These are phyloP conservation scores for Pythium grandisporangium DNA, from an alignment of 352 stramenopile genomes.

Conservation along the genomic window DNA sequence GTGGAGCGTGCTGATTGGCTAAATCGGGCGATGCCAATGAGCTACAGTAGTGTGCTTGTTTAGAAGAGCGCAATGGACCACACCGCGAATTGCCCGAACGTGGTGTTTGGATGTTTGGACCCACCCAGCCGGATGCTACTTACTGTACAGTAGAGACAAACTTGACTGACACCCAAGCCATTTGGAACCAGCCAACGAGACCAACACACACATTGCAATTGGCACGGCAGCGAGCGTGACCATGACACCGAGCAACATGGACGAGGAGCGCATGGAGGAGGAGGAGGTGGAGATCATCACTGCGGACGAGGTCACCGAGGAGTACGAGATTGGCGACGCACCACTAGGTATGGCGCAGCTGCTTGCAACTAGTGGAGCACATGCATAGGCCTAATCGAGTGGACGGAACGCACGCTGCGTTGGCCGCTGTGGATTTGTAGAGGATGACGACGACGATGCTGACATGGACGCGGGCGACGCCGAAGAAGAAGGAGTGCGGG, in stretches of 20 bases:
- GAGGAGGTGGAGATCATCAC: slow-evolving; percentile 81
- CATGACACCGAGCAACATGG: slow-evolving; percentile 29
- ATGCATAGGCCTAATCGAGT: slow-evolving; percentile 27
- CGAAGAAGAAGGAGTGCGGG: slow-evolving; percentile 1
- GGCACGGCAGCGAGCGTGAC: not conserved
- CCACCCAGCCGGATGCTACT: too few relatives aligned
- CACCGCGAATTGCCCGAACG: too few relatives aligned
- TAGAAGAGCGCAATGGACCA: too few relatives aligned
- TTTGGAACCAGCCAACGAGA: slow-evolving; percentile 4
- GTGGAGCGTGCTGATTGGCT: too few relatives aligned
- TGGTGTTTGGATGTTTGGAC: too few relatives aligned
- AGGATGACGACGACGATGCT: slow-evolving; percentile 70
- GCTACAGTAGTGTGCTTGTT: too few relatives aligned
- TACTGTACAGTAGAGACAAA: too few relatives aligned
- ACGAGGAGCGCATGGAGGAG: slow-evolving; percentile 30
- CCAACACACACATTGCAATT: not conserved
- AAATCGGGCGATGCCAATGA: too few relatives aligned
- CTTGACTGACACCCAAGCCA: slow-evolving; percentile 10
- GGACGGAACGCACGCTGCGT: too few relatives aligned
- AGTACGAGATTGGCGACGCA: slow-evolving; percentile 79
- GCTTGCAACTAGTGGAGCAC: slow-evolving; percentile 12
- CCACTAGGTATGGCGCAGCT: slow-evolving; percentile 34
- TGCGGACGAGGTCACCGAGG: slow-evolving; percentile 63
- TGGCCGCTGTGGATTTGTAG: slow-evolving; percentile 47
- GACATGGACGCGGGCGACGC: slow-evolving; percentile 34